Evolutionary conservation across 2,329 filamentous ascomycete genomes (phyloP), one percentile per base, ranked within the genome.

Genomic region (Fusarium drepaniforme): DNA sequence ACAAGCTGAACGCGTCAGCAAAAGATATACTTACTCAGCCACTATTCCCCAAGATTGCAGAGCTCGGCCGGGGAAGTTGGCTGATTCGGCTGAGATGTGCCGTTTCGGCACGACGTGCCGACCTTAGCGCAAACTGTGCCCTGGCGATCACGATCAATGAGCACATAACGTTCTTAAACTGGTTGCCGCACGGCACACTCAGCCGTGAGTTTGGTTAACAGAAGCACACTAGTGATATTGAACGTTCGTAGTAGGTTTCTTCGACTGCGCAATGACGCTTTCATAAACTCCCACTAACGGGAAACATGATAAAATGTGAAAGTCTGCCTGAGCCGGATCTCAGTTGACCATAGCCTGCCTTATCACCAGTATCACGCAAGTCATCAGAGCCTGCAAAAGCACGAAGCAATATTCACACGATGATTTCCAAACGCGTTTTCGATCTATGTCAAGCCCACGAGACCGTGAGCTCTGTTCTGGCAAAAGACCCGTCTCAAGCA

Each of bases 401-500:
- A 46, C 21, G 7, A 46, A 46, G 13, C 5, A 46, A 46, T 13
- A 46, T 21, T 13, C 8, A 25, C n/a, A 15, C 40, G n/a, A 82
- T 83, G 81, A 73, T 82, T 11, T 81, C 81, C 3, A 75, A 80
- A 23, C 71, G 67, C 11, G 72, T 92, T 11, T 83, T 87, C 70
- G 81, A 86, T 28, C 82, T 91, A 12, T 93, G 91, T 78, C 87
- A 84, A 33, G 85, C 82, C 15, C 74, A 81, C 18, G 83, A 88
- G 38, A 92, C 87, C 21, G 89, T 93, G n/a, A 91, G 87, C 35
- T 88, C 89, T 0, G 82, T 88, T 30, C 75, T 93, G 6, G 90
- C 90, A 2, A 80, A 84, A 33, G 83, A 92, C 64, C 89, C 90
- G 0, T 81, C 82, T 0, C 76, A 88, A n/a, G 76, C 87, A 0